Evolutionary conservation across 2,329 filamentous ascomycete species (phyloP).

Genomic region (Diplocarpon mali): DNA sequence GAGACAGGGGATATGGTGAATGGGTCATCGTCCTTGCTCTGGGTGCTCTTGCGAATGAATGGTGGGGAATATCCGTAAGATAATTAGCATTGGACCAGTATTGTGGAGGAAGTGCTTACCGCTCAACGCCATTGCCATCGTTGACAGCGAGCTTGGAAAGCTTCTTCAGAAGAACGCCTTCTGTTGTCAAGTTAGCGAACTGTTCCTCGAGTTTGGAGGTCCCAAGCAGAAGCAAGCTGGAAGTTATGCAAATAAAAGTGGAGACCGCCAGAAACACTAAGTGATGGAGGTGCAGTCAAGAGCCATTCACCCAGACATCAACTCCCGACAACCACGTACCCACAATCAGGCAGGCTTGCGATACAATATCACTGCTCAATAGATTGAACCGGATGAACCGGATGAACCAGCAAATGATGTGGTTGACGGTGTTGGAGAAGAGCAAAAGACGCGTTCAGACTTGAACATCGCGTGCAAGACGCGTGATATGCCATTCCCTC

Average conservation of each 20-base stretch:
- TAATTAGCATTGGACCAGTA: not conserved
- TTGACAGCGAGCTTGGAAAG: constrained; percentile 7
- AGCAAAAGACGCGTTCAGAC: not conserved
- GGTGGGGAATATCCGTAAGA: constrained; percentile 20
- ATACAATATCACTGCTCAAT: too few species aligned
- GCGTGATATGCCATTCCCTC: too few species aligned
- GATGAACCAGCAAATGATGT: too few species aligned
- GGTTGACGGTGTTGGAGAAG: not conserved
- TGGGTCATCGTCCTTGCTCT: constrained; percentile 19
- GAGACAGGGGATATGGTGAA: constrained; percentile 8
- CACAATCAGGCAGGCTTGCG: too few species aligned
- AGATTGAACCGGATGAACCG: too few species aligned
- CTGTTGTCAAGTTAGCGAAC: constrained; percentile 2
- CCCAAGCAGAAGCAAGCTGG: not conserved
- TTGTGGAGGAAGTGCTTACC: constrained; percentile 12
- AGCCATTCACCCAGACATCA: too few species aligned
- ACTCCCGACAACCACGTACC: too few species aligned
- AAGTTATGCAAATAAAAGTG: not conserved
- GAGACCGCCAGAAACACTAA: not conserved
- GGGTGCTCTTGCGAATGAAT: constrained; percentile 21
- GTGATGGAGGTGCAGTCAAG: not conserved
- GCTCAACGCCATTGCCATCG: constrained; percentile 2
- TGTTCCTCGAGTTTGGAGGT: not conserved
- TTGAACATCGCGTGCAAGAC: too few species aligned
- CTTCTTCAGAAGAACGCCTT: constrained; percentile 8